Percentiles rank a stretch among this genome's conserved stretches.
phyloP scores from a whole-genome alignment of 495 filamentous ascomycete genomes.

The Xanthoparmelia taractica region DNA sequence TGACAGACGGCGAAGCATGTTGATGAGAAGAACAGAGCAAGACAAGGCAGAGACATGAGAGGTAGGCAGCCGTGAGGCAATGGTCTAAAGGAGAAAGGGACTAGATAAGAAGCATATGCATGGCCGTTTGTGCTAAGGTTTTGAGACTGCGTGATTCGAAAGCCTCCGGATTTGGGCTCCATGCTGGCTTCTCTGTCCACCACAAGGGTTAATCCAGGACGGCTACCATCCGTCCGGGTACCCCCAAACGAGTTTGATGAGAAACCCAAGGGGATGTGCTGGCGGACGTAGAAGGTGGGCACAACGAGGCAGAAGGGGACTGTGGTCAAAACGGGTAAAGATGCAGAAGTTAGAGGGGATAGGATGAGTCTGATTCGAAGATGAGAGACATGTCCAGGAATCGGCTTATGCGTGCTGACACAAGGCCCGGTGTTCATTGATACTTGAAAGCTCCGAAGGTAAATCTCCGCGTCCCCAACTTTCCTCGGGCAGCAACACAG shows the following conservation, averaged over 20 bases:
- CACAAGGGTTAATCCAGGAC: background rate
- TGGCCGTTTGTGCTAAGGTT: background rate
- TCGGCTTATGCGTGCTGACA: no score
- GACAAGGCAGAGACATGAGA: slow-evolving; percentile 5
- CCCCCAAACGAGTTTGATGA: background rate
- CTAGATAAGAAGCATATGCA: slow-evolving; percentile 2
- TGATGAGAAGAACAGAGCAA: background rate
- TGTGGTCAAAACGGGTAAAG: no score
- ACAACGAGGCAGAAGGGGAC: background rate
- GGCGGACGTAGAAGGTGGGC: background rate
- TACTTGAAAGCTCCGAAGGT: no score
- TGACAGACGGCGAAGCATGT: background rate
- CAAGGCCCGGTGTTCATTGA: no score
- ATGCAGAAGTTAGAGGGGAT: no score
- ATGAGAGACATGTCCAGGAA: no score
- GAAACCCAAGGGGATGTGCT: background rate
- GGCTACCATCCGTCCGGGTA: background rate
- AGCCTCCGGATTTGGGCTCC: background rate
- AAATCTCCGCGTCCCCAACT: no score
- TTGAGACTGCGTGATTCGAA: background rate
- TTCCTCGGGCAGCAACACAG: no score
- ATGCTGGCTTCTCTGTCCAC: background rate
- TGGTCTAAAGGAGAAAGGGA: background rate
- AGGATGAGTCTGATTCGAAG: no score
- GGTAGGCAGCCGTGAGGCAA: slow-evolving; percentile 3